A percentile compares a stretch with the other conserved stretches of the same genome.
Evolutionary conservation across 495 filamentous ascomycete genomes (phyloP).

Genomic region (Penicillium tannophilum): DNA sequence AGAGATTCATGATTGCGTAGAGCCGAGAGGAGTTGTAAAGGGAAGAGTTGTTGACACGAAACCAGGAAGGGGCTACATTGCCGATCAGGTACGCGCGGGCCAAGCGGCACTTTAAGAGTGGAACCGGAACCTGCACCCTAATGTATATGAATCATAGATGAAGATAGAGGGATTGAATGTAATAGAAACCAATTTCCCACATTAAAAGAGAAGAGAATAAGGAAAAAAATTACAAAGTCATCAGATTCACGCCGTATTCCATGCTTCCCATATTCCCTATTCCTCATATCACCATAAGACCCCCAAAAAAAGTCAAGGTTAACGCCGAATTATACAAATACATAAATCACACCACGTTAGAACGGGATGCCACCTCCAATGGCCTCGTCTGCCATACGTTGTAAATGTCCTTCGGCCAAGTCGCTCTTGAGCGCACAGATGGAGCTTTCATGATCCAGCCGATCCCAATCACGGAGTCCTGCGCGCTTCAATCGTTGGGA

Average conservation of each 20-base stretch:
- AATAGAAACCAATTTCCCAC: too few species aligned
- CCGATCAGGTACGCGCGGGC: slow-evolving; percentile 31
- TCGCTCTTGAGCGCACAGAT: slow-evolving; percentile 61
- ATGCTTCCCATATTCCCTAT: too few species aligned
- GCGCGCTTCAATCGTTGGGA: slow-evolving; percentile 55
- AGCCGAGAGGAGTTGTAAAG: not conserved
- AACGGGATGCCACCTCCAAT: slow-evolving; percentile 47
- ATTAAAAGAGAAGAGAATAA: too few species aligned
- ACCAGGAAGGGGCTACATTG: slow-evolving; percentile 27
- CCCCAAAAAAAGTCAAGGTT: too few species aligned
- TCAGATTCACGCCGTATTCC: too few species aligned
- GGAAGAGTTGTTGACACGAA: slow-evolving; percentile 35
- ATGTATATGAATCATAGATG: too few species aligned
- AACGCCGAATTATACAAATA: not conserved
- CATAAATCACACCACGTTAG: slow-evolving; percentile 18
- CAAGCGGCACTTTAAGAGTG: slow-evolving; percentile 6
- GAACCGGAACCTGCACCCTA: not conserved
- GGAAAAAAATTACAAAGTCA: too few species aligned
- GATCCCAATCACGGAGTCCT: slow-evolving; percentile 61
- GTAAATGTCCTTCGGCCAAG: slow-evolving; percentile 62
- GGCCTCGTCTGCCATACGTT: slow-evolving; percentile 57
- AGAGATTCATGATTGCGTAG: slow-evolving; percentile 73
- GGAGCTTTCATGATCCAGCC: slow-evolving; percentile 58
- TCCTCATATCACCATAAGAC: too few species aligned
- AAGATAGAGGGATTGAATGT: too few species aligned